phyloP scores from a whole-genome alignment of 345 rosid species.

The Geranium brycei region DNA sequence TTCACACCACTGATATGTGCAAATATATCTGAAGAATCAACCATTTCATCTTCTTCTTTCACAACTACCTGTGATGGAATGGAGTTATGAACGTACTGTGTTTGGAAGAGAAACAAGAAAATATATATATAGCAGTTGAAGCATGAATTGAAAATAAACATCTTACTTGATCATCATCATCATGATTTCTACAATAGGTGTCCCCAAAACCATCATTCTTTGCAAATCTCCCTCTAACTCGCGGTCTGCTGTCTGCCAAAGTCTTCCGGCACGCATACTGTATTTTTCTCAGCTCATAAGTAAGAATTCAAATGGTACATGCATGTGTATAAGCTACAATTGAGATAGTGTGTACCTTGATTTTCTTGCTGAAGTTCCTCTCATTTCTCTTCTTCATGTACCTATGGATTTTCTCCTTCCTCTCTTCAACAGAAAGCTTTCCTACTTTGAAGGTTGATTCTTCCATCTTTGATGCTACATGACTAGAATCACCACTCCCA shows the following conservation, averaged over 20 bases:
- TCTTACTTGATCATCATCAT: conserved; percentile 63
- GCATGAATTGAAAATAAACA: not conserved
- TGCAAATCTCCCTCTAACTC: conserved; percentile 91
- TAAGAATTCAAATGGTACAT: not conserved
- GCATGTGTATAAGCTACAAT: no score
- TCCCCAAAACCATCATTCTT: conserved; percentile 75
- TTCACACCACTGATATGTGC: conserved; percentile 75
- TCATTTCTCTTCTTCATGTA: conserved; percentile 91
- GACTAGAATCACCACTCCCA: conserved; percentile 22
- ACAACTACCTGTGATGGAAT: conserved; percentile 33
- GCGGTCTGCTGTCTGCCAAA: conserved; percentile 83
- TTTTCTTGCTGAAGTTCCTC: conserved; percentile 94
- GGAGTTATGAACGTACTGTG: no score
- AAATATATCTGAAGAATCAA: conserved; percentile 69
- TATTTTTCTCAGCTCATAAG: not conserved
- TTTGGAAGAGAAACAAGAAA: not conserved
- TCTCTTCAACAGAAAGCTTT: conserved; percentile 70
- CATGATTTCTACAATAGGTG: conserved; percentile 38
- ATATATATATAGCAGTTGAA: no score
- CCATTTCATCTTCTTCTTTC: conserved; percentile 61
- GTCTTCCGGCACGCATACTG: conserved; percentile 95
- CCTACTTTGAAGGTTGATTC: conserved; percentile 61
- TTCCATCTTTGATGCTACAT: conserved; percentile 56
- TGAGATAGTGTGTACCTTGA: conserved; percentile 37
- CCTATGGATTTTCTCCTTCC: conserved; percentile 85